A percentile compares a stretch with the other conserved stretches of the same genome.
phyloP scores from a whole-genome alignment of 495 filamentous ascomycete species.

The Tuber aestivum region DNA sequence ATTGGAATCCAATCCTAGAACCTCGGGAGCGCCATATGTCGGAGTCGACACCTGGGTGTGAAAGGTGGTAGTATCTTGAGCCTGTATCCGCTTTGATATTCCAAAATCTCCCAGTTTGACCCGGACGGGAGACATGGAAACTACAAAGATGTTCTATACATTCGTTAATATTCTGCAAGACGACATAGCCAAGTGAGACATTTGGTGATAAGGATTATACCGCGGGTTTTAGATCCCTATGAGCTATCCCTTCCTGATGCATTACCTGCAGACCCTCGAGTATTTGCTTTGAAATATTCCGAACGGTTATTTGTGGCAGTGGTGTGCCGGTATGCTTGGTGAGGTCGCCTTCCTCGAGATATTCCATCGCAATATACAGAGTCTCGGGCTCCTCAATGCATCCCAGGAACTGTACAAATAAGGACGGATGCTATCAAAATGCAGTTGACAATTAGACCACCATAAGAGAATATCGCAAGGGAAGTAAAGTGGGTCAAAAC shows the following conservation, averaged over 20 bases:
- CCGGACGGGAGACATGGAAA: not conserved
- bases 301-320: not conserved
- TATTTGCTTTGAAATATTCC: not conserved
- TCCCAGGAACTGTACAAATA: not conserved
- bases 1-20: not conserved
- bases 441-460: not conserved
- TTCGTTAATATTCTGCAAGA: not conserved
- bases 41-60: not conserved
- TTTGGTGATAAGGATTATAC: not conserved
- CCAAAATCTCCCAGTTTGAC: not conserved
- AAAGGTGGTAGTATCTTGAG: not conserved
- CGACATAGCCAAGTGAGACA: not conserved
- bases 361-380: not conserved
- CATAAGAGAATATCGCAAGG: not conserved
- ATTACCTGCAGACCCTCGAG: constrained; percentile 14
- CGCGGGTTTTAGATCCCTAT: constrained; percentile 16
- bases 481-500: not conserved
- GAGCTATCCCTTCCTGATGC: constrained; percentile 9
- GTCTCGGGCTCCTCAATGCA: not conserved
- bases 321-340: not conserved
- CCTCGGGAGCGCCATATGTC: not conserved
- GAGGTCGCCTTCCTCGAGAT: not conserved
- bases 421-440: not conserved
- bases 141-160: not conserved
- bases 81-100: not conserved